These are phyloP conservation scores for Allium cepa DNA, from an alignment of 106 monocot genomes.

Conservation along the genomic window DNA sequence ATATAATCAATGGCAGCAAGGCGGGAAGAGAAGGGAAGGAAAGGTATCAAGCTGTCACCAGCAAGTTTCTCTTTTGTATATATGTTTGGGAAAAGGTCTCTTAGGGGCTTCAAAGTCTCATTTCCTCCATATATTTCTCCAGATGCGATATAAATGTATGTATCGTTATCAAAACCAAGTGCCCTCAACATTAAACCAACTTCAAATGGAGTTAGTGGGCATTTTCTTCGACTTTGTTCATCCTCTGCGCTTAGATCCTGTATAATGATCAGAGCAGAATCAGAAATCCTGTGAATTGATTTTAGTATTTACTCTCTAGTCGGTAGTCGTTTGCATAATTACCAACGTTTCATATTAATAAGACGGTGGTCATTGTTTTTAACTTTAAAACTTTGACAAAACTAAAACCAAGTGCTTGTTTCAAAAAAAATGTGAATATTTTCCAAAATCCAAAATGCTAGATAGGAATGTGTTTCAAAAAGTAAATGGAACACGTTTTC, in stretches of 20 bases:
- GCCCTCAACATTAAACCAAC: conserved; percentile 84
- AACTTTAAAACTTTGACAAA: no score
- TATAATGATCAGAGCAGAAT: background rate
- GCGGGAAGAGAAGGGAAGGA: conserved; percentile 65
- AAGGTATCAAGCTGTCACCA: conserved; percentile 44
- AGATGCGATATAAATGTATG: conserved; percentile 80
- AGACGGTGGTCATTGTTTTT: no score
- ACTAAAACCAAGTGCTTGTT: no score
- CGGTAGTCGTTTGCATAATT: no score
- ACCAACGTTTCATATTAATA: no score
- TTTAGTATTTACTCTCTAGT: no score
- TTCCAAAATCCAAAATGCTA: no score
- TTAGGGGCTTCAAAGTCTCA: conserved; percentile 59
- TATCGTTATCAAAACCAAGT: conserved; percentile 80
- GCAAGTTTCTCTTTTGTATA: conserved; percentile 83
- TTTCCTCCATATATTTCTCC: conserved; percentile 95
- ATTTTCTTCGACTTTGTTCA: conserved; percentile 85
- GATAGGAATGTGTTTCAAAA: no score
- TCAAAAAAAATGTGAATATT: no score
- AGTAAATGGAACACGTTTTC: no score
- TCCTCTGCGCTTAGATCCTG: conserved; percentile 77
- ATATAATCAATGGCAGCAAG: conserved; percentile 94
- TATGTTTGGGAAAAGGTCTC: conserved; percentile 72
- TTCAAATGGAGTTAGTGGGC: conserved; percentile 85
- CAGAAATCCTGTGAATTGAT: no score